Evolutionary conservation across 139 green algal genomes (phyloP), one percentile per base, ranked within the genome.

Genomic region (Coccomyxa sp.): DNA sequence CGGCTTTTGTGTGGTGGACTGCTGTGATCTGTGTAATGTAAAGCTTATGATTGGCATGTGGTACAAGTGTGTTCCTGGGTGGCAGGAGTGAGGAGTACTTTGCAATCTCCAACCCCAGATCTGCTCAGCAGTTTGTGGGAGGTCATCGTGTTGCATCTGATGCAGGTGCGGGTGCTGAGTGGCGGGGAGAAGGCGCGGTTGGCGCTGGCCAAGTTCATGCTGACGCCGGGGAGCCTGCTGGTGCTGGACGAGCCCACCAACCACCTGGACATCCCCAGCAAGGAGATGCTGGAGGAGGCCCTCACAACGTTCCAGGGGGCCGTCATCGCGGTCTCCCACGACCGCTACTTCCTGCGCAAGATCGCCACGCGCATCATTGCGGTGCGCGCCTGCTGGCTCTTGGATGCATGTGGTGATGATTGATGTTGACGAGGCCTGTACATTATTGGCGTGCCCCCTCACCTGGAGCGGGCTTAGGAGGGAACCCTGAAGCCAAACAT

Each of bases 201-300:
- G 39, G 96, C 96, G 0, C 89, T 99, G 68, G 96, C 96, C 75
- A 99, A 99, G 88, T 99, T 99, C 89, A 99, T 99, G 96, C 91
- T 97, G 80, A 98, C 94, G 0, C 24, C 41, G 29, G 93, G 91
- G 55, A 97, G 89, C 5, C 83, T 98, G 73, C 87, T 98, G 18
- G 88, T 98, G 16, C 88, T 99, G 69, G 96, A 99, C 71, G 95
- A 98, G 88, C 95, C 95, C 40, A 99, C 96, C 84, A 99, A 99
- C 90, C 96, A 99, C 85, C 85, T 99, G 84, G 96, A 99, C 92
- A 99, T 99, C 73, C 95, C 96, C n/a, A 91, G 82, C 77, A 99
- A 99, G 90, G 96, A 99, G 82, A 97, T 93, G 82, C 86, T 98
- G 82, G 95, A 98, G 88, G 92, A 99, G 78, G 96, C 96, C 37